Evolutionary conservation across 2,329 filamentous ascomycete species (phyloP).

Genomic region (Monilinia vaccinii-corymbosi): DNA sequence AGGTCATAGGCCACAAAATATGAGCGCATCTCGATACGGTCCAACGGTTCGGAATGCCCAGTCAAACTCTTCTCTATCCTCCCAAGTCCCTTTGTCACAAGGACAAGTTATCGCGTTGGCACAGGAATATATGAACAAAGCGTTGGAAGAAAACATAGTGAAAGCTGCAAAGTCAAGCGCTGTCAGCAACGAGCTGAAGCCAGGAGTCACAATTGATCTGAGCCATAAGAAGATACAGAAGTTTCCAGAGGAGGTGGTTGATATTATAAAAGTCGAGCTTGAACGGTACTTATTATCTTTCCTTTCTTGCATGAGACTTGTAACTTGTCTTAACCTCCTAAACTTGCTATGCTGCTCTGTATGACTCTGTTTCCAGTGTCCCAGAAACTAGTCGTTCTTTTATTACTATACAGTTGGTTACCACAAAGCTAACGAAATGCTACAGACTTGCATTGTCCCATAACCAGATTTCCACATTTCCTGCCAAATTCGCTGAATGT

Average conservation of each 20-base stretch:
- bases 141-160: conserved; percentile 55
- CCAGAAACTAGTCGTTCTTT: neutral
- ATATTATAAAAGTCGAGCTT: conserved; percentile 31
- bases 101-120: conserved; percentile 57
- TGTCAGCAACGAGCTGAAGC: conserved; percentile 50
- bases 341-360: neutral
- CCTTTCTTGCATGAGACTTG: conserved; percentile 8
- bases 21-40: conserved; percentile 17
- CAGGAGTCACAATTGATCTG: conserved; percentile 67
- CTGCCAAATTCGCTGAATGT: conserved; percentile 64
- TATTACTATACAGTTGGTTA: neutral
- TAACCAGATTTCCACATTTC: conserved; percentile 64
- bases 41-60: conserved; percentile 37
- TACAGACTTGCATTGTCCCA: conserved; percentile 69
- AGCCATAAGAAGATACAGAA: conserved; percentile 63
- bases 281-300: conserved; percentile 25
- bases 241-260: conserved; percentile 31
- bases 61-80: conserved; percentile 36
- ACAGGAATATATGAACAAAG: conserved; percentile 57
- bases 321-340: neutral
- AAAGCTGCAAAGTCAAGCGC: conserved; percentile 52
- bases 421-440: conserved; percentile 21
- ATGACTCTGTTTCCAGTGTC: neutral
- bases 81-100: conserved; percentile 45
- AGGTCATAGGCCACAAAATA: conserved; percentile 34